Evolutionary conservation across 306 rosid genomes (phyloP), one percentile per base, ranked within the genome.

Genomic region (Boehmeria nivea): DNA sequence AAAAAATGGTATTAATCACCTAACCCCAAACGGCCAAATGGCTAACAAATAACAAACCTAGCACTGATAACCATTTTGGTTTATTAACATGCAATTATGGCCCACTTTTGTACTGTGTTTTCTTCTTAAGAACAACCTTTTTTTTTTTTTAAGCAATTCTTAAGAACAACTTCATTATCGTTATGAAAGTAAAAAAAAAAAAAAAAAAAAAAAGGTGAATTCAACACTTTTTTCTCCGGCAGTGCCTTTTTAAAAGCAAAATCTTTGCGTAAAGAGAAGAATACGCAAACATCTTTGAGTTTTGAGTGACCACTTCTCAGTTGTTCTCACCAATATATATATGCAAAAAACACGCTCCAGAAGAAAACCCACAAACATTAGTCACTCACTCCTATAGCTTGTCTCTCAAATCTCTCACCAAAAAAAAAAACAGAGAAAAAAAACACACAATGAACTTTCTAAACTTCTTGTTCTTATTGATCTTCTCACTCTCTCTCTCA

Each of bases 401-500:
- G n/a, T n/a, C n/a, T n/a, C n/a, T n/a, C n/a, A n/a, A n/a, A n/a
- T n/a, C n/a, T n/a, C n/a, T n/a, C n/a, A n/a, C n/a, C n/a, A n/a
- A n/a, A n/a, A n/a, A n/a, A n/a, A n/a, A n/a, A n/a, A n/a, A n/a
- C n/a, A n/a, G n/a, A n/a, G n/a, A n/a, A n/a, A n/a, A 21, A 51
- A 17, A 17, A 34, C 19, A 42, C 71, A 68, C 53, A 58, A 81
- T 73, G 79, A 62, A 39, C 36, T 21, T 54, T 47, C 72, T 69
- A 64, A 51, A 59, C 76, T 39, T 73, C 68, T 71, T 57, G 60
- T 68, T 72, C 65, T 64, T n/a, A n/a, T 50, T 59, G 63, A 42
- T 77, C 61, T 59, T 76, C 52, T 74, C 69, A 36, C 69, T 82
- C 94, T 75, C 77, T 22, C 53, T 28, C 9, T 54, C 12, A 13